A percentile compares a stretch with the other conserved stretches of the same genome.
These are phyloP conservation scores for Clohesyomyces aquaticus DNA, from an alignment of 495 filamentous ascomycete genomes.

Conservation along the genomic window DNA sequence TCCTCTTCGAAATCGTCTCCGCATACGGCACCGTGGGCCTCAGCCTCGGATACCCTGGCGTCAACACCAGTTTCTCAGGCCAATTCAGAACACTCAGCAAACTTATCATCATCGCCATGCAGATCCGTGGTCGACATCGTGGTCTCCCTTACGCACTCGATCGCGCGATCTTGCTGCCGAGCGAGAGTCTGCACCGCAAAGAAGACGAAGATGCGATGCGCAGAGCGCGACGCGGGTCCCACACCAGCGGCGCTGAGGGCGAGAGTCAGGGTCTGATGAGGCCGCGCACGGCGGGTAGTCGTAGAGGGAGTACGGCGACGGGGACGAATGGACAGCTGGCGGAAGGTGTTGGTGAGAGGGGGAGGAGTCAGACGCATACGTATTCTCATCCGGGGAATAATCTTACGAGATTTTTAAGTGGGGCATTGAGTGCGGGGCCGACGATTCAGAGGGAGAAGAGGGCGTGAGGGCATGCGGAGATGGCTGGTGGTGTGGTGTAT, in stretches of 20 bases:
- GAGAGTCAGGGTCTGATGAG: slow-evolving; percentile 11
- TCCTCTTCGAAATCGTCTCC: slow-evolving; percentile 88
- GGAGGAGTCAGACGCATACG: background rate
- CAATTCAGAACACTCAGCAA: slow-evolving; percentile 83
- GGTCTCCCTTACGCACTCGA: slow-evolving; percentile 91
- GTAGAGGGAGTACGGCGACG: slow-evolving; percentile 20
- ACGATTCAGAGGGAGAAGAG: background rate
- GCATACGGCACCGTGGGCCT: slow-evolving; percentile 96
- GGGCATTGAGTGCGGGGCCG: background rate
- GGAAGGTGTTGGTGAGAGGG: background rate
- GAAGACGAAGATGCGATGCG: slow-evolving; percentile 54
- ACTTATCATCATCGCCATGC: slow-evolving; percentile 90
- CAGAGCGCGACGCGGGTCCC: slow-evolving; percentile 4
- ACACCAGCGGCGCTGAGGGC: background rate
- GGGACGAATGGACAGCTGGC: too few species aligned
- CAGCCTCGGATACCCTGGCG: slow-evolving; percentile 74
- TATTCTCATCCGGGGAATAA: too few species aligned
- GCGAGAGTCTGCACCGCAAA: slow-evolving; percentile 71
- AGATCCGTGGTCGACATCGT: slow-evolving; percentile 88
- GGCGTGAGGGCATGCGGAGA: too few species aligned
- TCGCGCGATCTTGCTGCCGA: slow-evolving; percentile 82
- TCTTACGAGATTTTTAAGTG: background rate
- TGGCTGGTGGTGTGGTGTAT: too few species aligned
- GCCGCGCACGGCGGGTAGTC: slow-evolving; percentile 7
- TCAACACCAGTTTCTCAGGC: slow-evolving; percentile 76